Percentiles rank a stretch among this genome's conserved stretches.
Conservation (phyloP, 139 green algal species). For the Raphidocelis subcapitata region DNA sequence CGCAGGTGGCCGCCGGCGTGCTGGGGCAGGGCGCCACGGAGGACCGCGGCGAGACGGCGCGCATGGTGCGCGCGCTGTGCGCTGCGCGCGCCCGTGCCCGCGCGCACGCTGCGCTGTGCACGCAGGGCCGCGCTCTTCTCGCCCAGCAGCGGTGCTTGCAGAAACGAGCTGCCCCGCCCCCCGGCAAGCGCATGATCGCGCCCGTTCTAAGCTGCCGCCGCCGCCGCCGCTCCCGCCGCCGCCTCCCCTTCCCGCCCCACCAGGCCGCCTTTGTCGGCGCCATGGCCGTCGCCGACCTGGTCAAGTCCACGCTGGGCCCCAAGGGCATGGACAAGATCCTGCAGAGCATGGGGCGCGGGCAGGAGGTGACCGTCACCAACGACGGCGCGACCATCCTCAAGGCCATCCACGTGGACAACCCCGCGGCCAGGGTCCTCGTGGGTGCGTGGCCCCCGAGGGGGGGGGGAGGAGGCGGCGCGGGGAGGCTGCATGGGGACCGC, state of each 20-base stretch:
- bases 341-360: constrained; percentile 81
- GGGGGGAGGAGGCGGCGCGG: too few species aligned
- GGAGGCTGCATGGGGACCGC: too few species aligned
- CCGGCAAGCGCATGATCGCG: neutral
- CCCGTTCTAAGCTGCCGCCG: neutral
- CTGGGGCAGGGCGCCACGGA: constrained; percentile 78
- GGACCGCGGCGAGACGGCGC: constrained; percentile 92
- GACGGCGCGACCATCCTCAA: constrained; percentile 99
- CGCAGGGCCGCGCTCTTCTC: too few species aligned
- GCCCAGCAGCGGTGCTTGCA: too few species aligned
- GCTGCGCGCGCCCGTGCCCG: neutral
- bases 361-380: constrained; percentile 95
- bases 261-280: constrained; percentile 95
- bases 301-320: constrained; percentile 97
- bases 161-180: too few species aligned
- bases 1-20: constrained; percentile 37
- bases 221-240: neutral
- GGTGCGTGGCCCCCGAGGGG: constrained; percentile 50
- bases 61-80: constrained; percentile 69
- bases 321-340: constrained; percentile 99
- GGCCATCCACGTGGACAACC: constrained; percentile 97
- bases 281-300: constrained; percentile 96
- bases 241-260: neutral
- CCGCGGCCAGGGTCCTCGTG: constrained; percentile 94
- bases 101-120: neutral